These are phyloP conservation scores for Ascoidea rubescens DNA, from an alignment of 805 yeast species.

Conservation along the genomic window DNA sequence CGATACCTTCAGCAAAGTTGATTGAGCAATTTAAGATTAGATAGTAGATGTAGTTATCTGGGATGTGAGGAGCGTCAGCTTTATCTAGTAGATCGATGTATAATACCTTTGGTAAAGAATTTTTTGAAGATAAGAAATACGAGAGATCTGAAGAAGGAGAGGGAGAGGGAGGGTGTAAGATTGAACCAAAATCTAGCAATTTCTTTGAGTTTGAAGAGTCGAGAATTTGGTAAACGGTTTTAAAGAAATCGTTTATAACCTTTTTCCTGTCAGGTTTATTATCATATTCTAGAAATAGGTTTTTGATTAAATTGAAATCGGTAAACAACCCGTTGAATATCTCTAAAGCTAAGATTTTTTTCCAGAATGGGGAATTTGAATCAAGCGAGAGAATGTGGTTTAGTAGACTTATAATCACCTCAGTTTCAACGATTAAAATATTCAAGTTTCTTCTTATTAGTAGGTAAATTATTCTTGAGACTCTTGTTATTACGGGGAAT, in stretches of 20 bases:
- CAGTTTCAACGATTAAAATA: slow-evolving; percentile 61
- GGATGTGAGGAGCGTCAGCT: slow-evolving; percentile 55
- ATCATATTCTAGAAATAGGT: slow-evolving; percentile 54
- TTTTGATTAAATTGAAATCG: slow-evolving; percentile 36
- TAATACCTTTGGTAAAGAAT: slow-evolving; percentile 36
- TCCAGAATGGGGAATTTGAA: slow-evolving; percentile 52
- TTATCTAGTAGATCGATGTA: slow-evolving; percentile 74
- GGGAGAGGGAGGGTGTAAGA: slow-evolving; percentile 17
- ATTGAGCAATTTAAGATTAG: slow-evolving; percentile 41
- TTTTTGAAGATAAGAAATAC: background rate
- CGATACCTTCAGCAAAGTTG: slow-evolving; percentile 55
- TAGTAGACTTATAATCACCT: slow-evolving; percentile 61
- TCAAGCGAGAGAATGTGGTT: slow-evolving; percentile 57
- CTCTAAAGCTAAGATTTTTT: slow-evolving; percentile 59
- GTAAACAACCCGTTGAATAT: slow-evolving; percentile 45
- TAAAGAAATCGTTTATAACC: slow-evolving; percentile 42
- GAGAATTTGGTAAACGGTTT: slow-evolving; percentile 24
- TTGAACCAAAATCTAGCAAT: slow-evolving; percentile 21
- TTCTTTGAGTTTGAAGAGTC: slow-evolving; percentile 16
- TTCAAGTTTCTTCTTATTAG: slow-evolving; percentile 43
- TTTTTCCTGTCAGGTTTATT: slow-evolving; percentile 38
- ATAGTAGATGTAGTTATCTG: slow-evolving; percentile 46
- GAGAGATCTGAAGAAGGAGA: background rate
- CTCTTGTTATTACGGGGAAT: slow-evolving; percentile 62
- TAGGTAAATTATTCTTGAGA: slow-evolving; percentile 54